Base-by-base conservation (phyloP, 2,329 filamentous ascomycete species). In the Cladophialophora yegresii region DNA sequence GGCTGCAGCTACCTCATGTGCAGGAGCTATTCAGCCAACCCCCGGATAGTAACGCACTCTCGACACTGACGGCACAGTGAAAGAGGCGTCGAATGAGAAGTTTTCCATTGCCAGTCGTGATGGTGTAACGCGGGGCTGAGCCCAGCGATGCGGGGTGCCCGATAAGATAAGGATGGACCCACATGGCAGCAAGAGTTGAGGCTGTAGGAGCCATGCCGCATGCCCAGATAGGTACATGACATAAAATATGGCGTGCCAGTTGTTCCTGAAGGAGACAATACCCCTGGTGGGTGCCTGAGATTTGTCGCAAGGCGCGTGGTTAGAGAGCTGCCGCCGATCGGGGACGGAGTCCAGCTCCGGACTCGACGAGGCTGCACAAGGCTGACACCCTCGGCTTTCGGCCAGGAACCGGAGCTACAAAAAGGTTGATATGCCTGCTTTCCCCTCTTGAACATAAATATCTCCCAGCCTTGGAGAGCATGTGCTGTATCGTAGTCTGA, bases 111-210 rank as follows among this genome's bases (percentile, higher is more conserved):
- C 13, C 36, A n/a, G 16, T n/a, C 13, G 36, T n/a, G 36, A 43
- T 7, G 36, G 22, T 6, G 5, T 16, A 32, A 22, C 43, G 40
- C 36, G 55, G 45, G 55, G 55, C 49, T 47, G 8, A n/a, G 7
- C 16, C 26, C 2, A 26, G 30, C 4, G 43, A 45, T 49, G 55
- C 43, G 55, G 55, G 55, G 55, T 58, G 22, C 5, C 28, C n/a
- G 55, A 58, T 58, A 58, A 58, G 55, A 22, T 58, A 28, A 45
- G n/a, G 16, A 43, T 20, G 12, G 36, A 43, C n/a, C 12, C 33
- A 10, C 3, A n/a, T n/a, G n/a, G n/a, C n/a, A n/a, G n/a, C n/a
- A n/a, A n/a, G n/a, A n/a, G n/a, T n/a, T n/a, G n/a, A n/a, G n/a
- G n/a, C n/a, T n/a, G n/a, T n/a, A n/a, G n/a, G n/a, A n/a, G n/a